Evolutionary conservation across 2,329 filamentous ascomycete genomes (phyloP), one percentile per base, ranked within the genome.

Genomic region (Fusarium denticulatum): DNA sequence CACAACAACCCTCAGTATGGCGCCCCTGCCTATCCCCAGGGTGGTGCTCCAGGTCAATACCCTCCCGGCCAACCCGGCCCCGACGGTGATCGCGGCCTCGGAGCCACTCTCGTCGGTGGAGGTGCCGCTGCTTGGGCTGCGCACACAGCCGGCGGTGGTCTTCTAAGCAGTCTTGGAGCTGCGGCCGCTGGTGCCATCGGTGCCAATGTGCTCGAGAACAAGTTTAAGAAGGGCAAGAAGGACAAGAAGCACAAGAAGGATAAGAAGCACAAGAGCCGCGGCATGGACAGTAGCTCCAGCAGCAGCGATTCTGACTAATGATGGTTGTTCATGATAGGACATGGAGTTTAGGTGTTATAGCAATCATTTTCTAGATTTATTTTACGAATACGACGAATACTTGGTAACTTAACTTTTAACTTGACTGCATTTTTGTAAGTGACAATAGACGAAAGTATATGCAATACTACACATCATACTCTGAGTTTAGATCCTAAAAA

Each of bases 41-140:
- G 71, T 20, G 76, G 75, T 15, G 69, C 72, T 26, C 75, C 75
- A 11, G 76, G 76, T 18, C 76, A 77, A 36, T 71, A 77, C 39
- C 75, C 57, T 50, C 76, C 76, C 32, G 77, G 76, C 18, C 77
- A 78, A 37, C 71, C 77, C 32, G 79, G 80, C 6, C 82, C 81
- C 10, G 79, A 83, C 45, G 82, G 81, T 47, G 88, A 90, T n/a
- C 86, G 88, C 53, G 88, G 88, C 39, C 83, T 90, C 24, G 88
- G 87, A 8, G 86, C 88, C 4, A 85, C 88, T 7, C 76, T 90
- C 32, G 73, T 87, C 4, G 88, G 88, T 28, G 86, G 87, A 60
- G 87, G 85, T 24, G 87, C 83, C 3, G 88, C 86, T n/a, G 88
- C 85, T 13, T 89, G 85, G 76, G 82, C 87, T 0, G 88, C 87